These are phyloP conservation scores for Arachis stenosperma DNA, from an alignment of 306 rosid genomes.

Conservation along the genomic window DNA sequence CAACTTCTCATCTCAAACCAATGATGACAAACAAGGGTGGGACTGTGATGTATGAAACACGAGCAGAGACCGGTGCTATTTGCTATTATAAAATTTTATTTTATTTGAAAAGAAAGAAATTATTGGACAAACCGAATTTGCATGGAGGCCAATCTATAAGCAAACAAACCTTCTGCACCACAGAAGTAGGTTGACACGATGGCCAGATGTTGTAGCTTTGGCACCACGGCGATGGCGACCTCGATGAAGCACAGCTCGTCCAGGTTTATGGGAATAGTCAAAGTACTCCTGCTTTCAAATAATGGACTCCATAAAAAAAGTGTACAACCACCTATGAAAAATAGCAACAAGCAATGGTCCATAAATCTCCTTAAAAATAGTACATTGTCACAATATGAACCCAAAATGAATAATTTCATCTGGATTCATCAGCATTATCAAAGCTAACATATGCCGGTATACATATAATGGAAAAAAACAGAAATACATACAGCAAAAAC, in stretches of 20 bases:
- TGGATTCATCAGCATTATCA: conserved; percentile 24
- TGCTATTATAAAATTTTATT: not conserved
- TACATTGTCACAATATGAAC: conserved; percentile 26
- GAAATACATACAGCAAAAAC: conserved; percentile 16
- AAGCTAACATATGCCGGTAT: conserved; percentile 24
- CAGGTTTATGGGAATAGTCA: conserved; percentile 57
- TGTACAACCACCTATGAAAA: conserved; percentile 46
- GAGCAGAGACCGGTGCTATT: not conserved
- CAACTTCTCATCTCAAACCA: not conserved
- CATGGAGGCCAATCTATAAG: conserved; percentile 15
- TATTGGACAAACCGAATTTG: conserved; percentile 23
- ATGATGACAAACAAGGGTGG: conserved; percentile 16
- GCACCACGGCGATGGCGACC: conserved; percentile 77
- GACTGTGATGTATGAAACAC: conserved; percentile 7
- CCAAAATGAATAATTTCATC: conserved; percentile 30
- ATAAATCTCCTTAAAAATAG: conserved; percentile 36
- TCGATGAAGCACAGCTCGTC: conserved; percentile 67
- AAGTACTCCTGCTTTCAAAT: conserved; percentile 61
- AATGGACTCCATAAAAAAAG: conserved; percentile 49
- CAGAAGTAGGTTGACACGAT: conserved; percentile 57
- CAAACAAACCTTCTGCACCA: conserved; percentile 66
- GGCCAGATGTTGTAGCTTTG: conserved; percentile 60
- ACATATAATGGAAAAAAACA: conserved; percentile 15
- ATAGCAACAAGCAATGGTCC: conserved; percentile 41
- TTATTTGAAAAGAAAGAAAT: not conserved